phyloP scores from a whole-genome alignment of 2,329 filamentous ascomycete genomes.

The Ascosphaera aggregata region DNA sequence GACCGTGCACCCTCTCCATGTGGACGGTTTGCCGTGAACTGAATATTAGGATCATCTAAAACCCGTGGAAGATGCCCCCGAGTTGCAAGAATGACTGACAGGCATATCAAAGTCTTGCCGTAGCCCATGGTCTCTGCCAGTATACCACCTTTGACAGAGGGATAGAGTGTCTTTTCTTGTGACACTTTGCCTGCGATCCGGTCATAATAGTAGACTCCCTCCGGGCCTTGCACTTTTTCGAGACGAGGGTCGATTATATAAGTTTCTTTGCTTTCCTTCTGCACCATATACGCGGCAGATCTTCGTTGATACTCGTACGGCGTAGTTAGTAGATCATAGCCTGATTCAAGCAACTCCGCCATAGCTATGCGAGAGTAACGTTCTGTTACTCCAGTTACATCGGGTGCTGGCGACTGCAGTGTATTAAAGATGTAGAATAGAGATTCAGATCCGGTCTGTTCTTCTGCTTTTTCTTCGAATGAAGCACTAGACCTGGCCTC shows the following conservation, averaged over 20 bases:
- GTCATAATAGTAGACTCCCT: constrained; percentile 48
- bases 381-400: constrained; percentile 11
- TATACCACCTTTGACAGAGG: constrained; percentile 46
- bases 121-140: constrained; percentile 27
- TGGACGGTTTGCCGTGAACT: constrained; percentile 14
- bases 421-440: constrained; percentile 29
- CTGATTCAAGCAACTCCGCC: constrained; percentile 14
- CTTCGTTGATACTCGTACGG: constrained; percentile 61
- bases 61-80: constrained; percentile 41
- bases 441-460: constrained; percentile 17
- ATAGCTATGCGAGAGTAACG: constrained; percentile 15
- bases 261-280: constrained; percentile 46
- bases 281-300: constrained; percentile 63
- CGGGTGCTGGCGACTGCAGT: constrained; percentile 17
- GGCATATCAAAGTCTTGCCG: constrained; percentile 74
- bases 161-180: constrained; percentile 46
- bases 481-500: constrained; percentile 9
- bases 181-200: constrained; percentile 37
- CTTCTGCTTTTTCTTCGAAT: constrained; percentile 2
- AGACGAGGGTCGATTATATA: constrained; percentile 52
- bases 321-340: constrained; percentile 23
- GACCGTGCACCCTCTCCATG: constrained; percentile 27
- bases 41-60: constrained; percentile 18
- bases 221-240: constrained; percentile 33
- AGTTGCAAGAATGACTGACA: constrained; percentile 55